Conservation (phyloP, 2,329 filamentous ascomycete genomes). For the Alternaria infectoria region DNA sequence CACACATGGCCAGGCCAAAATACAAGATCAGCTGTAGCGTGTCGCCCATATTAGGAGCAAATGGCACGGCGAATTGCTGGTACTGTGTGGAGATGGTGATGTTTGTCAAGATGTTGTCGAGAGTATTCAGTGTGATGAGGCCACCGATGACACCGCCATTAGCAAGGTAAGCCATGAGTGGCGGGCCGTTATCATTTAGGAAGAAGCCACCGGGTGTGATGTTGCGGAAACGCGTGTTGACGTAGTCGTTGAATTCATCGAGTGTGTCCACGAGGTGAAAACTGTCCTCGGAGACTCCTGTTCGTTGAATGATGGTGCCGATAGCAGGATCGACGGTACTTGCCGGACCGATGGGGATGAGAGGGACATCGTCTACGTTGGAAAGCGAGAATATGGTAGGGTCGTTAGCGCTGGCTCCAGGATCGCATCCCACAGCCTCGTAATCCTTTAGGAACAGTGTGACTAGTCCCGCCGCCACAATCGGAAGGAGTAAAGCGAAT, state of each 20-base stretch:
- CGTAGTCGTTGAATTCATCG: conserved; percentile 70
- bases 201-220: conserved; percentile 83
- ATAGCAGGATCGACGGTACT: conserved; percentile 35
- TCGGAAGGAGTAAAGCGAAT: conserved; percentile 76
- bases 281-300: conserved; percentile 28
- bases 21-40: conserved; percentile 82
- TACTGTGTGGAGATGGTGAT: conserved; percentile 74
- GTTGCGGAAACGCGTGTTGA: conserved; percentile 67
- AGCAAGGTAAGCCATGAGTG: conserved; percentile 74
- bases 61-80: conserved; percentile 77
- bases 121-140: conserved; percentile 86
- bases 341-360: conserved; percentile 52
- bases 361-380: conserved; percentile 27
- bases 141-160: conserved; percentile 67
- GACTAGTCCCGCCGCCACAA: conserved; percentile 79
- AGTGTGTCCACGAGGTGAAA: conserved; percentile 67
- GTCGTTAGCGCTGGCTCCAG: conserved; percentile 43
- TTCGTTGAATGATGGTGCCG: conserved; percentile 34
- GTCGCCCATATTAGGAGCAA: conserved; percentile 70
- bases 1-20: conserved; percentile 77
- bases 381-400: conserved; percentile 39
- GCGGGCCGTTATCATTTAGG: conserved; percentile 66
- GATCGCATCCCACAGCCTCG: conserved; percentile 56
- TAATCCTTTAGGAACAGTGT: conserved; percentile 74
- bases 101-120: conserved; percentile 77